These are phyloP conservation scores for Thraustochytrium sp. DNA, from an alignment of 352 stramenopile species.

Conservation along the genomic window DNA sequence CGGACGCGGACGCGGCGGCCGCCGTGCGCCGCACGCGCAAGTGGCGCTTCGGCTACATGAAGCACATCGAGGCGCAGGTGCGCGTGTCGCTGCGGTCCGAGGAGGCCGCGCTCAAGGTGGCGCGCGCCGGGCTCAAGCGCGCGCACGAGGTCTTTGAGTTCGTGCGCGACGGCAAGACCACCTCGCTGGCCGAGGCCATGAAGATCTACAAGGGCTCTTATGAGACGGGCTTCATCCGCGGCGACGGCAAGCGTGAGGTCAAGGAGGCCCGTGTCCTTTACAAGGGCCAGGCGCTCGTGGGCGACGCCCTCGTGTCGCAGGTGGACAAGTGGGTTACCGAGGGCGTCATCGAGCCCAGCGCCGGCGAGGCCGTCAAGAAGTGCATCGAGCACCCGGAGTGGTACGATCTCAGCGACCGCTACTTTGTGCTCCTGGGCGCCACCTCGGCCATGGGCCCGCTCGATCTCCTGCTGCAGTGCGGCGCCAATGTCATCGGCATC, in stretches of 20 bases:
- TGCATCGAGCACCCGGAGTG: constrained; percentile 64
- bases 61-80: constrained; percentile 68
- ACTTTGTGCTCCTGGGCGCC: constrained; percentile 76
- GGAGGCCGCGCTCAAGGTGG: constrained; percentile 62
- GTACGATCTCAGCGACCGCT: constrained; percentile 61
- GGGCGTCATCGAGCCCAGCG: constrained; percentile 71
- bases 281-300: constrained; percentile 63
- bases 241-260: constrained; percentile 49
- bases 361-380: constrained; percentile 65
- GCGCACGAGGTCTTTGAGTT: constrained; percentile 73
- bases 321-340: constrained; percentile 69
- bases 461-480: constrained; percentile 67
- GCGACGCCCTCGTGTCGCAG: constrained; percentile 60
- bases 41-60: constrained; percentile 72
- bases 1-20: constrained; percentile 56
- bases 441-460: constrained; percentile 74
- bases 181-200: constrained; percentile 67
- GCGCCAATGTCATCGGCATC: constrained; percentile 74
- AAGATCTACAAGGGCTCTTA: constrained; percentile 49
- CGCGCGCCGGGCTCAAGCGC: constrained; percentile 65
- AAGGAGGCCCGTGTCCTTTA: constrained; percentile 60
- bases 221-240: constrained; percentile 63
- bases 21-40: constrained; percentile 56
- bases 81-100: constrained; percentile 59
- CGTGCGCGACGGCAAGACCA: constrained; percentile 57